These are phyloP conservation scores for Acer saccharum DNA, from an alignment of 345 rosid genomes.

Conservation along the genomic window DNA sequence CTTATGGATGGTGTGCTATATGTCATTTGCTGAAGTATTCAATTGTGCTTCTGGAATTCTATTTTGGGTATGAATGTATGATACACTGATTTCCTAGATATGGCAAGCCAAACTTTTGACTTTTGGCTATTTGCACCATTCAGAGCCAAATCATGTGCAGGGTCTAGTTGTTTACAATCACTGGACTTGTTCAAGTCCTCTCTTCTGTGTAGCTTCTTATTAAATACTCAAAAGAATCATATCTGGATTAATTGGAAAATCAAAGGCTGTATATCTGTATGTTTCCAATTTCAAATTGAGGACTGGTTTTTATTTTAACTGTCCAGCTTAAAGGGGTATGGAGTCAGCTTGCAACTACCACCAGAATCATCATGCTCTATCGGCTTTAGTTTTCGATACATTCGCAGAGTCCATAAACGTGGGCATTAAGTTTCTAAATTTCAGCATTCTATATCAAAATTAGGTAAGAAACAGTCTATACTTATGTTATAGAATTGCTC, in stretches of 20 bases:
- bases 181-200: neutral
- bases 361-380: neutral
- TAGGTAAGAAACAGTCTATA: neutral
- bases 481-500: neutral
- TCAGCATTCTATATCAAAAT: neutral
- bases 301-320: neutral
- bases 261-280: neutral
- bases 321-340: neutral
- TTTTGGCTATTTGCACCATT: no score
- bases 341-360: neutral
- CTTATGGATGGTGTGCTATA: no score
- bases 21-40: neutral
- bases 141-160: no score
- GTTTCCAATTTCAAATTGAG: neutral
- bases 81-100: no score
- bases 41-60: neutral
- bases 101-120: no score
- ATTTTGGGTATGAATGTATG: neutral
- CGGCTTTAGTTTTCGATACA: neutral
- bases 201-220: neutral
- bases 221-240: neutral
- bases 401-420: no score
- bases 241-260: neutral
- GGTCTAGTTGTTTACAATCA: neutral
- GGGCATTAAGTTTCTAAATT: neutral